phyloP scores from a whole-genome alignment of 2,329 filamentous ascomycete genomes.

The Colletotrichum abscissum region DNA sequence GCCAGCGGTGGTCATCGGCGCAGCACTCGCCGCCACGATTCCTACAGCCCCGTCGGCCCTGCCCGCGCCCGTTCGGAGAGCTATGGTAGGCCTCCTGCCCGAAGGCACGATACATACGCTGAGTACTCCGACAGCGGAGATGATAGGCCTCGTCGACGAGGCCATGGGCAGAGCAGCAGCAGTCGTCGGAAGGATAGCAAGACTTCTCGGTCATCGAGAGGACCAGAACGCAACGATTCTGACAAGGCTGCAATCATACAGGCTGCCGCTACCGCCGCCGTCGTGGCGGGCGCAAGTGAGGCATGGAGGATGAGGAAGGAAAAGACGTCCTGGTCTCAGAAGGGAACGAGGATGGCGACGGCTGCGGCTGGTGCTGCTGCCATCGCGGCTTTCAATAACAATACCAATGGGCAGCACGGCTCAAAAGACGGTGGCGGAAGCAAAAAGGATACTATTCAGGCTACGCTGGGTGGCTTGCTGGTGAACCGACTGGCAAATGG shows the following conservation, averaged over 20 bases:
- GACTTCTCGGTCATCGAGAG: neutral
- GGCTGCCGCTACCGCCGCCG: slow-evolving; percentile 31
- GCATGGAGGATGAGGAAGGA: slow-evolving; percentile 34
- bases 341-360: slow-evolving; percentile 31
- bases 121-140: slow-evolving; percentile 30
- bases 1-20: slow-evolving; percentile 2
- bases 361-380: slow-evolving; percentile 36
- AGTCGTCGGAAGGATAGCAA: slow-evolving; percentile 1
- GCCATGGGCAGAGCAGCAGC: neutral
- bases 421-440: slow-evolving; percentile 6
- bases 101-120: slow-evolving; percentile 17
- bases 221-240: neutral
- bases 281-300: slow-evolving; percentile 32
- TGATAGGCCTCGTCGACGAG: slow-evolving; percentile 6
- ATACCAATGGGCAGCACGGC: neutral
- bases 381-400: slow-evolving; percentile 34
- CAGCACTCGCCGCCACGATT: neutral
- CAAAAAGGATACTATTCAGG: slow-evolving; percentile 22
- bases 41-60: neutral
- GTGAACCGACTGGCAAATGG: slow-evolving; percentile 30
- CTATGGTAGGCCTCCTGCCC: neutral
- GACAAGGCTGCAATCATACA: slow-evolving; percentile 27
- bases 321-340: slow-evolving; percentile 30
- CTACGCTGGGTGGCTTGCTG: slow-evolving; percentile 33
- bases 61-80: slow-evolving; percentile 25